A percentile compares a stretch with the other conserved stretches of the same genome.
phyloP scores from a whole-genome alignment of 805 yeast species.

The Kuraishia borneana region DNA sequence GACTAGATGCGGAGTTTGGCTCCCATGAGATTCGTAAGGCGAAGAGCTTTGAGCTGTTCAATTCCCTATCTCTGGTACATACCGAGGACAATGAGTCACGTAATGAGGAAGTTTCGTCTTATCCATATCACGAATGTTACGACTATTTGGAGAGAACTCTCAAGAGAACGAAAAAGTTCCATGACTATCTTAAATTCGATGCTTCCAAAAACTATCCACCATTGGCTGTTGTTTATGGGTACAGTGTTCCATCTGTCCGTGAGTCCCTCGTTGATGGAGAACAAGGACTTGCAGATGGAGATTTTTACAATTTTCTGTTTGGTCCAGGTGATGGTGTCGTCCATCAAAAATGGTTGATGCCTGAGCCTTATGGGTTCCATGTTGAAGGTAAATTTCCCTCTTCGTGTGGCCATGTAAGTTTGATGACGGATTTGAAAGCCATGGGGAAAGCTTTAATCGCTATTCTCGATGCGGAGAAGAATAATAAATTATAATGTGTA shows the following conservation, averaged over 20 bases:
- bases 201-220: slow-evolving; percentile 64
- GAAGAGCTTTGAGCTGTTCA: not conserved
- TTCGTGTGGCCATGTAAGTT: slow-evolving; percentile 65
- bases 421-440: slow-evolving; percentile 62
- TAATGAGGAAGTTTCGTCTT: slow-evolving; percentile 7
- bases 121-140: slow-evolving; percentile 47
- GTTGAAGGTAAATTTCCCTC: slow-evolving; percentile 58
- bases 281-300: slow-evolving; percentile 58
- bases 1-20: slow-evolving; percentile 11
- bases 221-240: slow-evolving; percentile 70
- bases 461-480: slow-evolving; percentile 45
- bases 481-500: too few species aligned
- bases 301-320: slow-evolving; percentile 65
- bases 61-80: not conserved
- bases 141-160: slow-evolving; percentile 55
- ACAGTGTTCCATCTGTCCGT: slow-evolving; percentile 74
- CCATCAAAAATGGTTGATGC: slow-evolving; percentile 73
- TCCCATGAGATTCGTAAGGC: not conserved
- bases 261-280: slow-evolving; percentile 57
- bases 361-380: slow-evolving; percentile 63
- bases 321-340: slow-evolving; percentile 95
- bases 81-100: not conserved
- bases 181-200: slow-evolving; percentile 43
- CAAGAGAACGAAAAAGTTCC: slow-evolving; percentile 43
- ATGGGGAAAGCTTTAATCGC: slow-evolving; percentile 65